A percentile compares a stretch with the other conserved stretches of the same genome.
phyloP scores from a whole-genome alignment of 2,329 filamentous ascomycete species.

The Penicillium freii region DNA sequence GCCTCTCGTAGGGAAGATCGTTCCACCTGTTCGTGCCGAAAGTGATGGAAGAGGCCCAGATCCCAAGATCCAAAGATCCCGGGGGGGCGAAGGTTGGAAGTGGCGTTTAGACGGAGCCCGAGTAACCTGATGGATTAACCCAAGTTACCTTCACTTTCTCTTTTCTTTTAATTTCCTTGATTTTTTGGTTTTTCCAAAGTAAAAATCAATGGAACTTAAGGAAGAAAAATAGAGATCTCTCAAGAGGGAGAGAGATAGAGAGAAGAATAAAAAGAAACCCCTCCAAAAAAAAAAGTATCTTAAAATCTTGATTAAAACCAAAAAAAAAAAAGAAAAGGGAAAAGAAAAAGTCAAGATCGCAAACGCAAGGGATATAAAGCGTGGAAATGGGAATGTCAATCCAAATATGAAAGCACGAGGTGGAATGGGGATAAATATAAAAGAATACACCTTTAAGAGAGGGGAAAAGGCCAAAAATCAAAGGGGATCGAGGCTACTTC shows the following conservation, averaged over 20 bases:
- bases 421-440: slow-evolving; percentile 19
- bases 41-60: not conserved
- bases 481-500: slow-evolving; percentile 27
- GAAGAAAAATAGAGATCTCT: not conserved
- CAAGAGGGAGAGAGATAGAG: not conserved
- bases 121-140: slow-evolving; percentile 10
- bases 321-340: slow-evolving; percentile 4
- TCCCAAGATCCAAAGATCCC: slow-evolving; percentile 11
- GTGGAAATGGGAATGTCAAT: slow-evolving; percentile 32
- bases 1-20: slow-evolving; percentile 16
- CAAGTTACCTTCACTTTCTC: not conserved
- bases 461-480: slow-evolving; percentile 11
- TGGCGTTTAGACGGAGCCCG: slow-evolving; percentile 13
- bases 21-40: slow-evolving; percentile 19
- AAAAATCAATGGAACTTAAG: not conserved
- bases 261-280: slow-evolving; percentile 3
- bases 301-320: not conserved
- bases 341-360: slow-evolving; percentile 16
- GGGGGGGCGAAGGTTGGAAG: slow-evolving; percentile 1
- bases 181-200: not conserved
- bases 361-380: slow-evolving; percentile 32
- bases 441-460: slow-evolving; percentile 4
- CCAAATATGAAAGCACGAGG: slow-evolving; percentile 23
- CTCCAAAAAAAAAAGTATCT: not conserved
- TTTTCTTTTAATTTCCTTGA: not conserved